phyloP scores from a whole-genome alignment of 2,329 filamentous ascomycete genomes.

The Fusarium torulosum region DNA sequence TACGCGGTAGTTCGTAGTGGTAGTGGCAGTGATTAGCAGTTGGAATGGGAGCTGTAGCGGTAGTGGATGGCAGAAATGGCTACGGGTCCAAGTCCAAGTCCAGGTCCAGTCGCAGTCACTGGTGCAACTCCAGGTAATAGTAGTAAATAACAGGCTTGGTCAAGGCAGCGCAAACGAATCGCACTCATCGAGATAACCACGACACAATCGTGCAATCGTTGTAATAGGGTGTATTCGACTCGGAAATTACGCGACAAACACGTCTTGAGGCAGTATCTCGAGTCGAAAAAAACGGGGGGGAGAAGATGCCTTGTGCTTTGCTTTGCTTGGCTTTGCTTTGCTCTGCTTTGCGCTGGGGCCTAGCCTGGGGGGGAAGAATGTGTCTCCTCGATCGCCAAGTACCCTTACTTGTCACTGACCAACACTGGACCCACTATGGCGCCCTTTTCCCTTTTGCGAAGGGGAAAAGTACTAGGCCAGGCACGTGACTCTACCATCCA shows the following conservation, averaged over 20 bases:
- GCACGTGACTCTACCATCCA: constrained; percentile 51
- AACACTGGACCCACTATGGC: constrained; percentile 48
- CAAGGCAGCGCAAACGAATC: constrained; percentile 51
- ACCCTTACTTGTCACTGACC: constrained; percentile 46
- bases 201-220: constrained; percentile 51
- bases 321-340: constrained; percentile 34
- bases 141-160: constrained; percentile 50
- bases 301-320: constrained; percentile 38
- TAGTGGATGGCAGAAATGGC: constrained; percentile 50
- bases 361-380: constrained; percentile 53
- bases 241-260: constrained; percentile 43
- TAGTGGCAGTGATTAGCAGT: constrained; percentile 50
- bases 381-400: constrained; percentile 56
- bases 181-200: constrained; percentile 51
- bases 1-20: constrained; percentile 55
- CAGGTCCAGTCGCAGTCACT: constrained; percentile 47
- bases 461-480: constrained; percentile 47
- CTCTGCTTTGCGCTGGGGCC: constrained; percentile 29
- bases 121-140: constrained; percentile 55
- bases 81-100: constrained; percentile 22
- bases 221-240: constrained; percentile 40
- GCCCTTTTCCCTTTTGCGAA: constrained; percentile 42
- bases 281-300: constrained; percentile 49
- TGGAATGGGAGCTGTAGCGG: constrained; percentile 49
- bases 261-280: constrained; percentile 41